Base-by-base conservation (phyloP, 805 yeast species). In the Wickerhamomyces sydowiorum region DNA sequence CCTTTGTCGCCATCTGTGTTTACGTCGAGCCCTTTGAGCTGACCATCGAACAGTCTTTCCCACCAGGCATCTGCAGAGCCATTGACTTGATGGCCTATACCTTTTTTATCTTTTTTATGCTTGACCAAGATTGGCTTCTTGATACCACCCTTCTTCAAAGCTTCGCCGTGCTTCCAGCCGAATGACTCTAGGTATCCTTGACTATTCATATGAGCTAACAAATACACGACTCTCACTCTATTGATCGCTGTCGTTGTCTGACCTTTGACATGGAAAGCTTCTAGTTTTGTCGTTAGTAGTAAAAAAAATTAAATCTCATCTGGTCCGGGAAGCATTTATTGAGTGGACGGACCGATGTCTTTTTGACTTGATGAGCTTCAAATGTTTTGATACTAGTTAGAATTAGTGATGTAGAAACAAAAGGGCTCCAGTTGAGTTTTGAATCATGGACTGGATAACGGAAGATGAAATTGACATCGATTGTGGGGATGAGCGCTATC, bases 41-140 rank as follows among this genome's bases (percentile, higher is more conserved):
- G 96, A 2, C 96, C 96, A 62, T 91, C 97, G 66, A 93, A 93
- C 36, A 91, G 70, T 49, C 86, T 74, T 51, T 91, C 99, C 99
- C 99, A 91, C 99, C 99, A 91, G 36, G 87, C 83, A 50, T 87
- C 93, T 39, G 79, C 82, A 9, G 70, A 66, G 20, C 75, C 73
- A 37, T 70, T 66, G 21, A 77, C 80, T 17, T 51, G 51, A 57
- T 84, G 82, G 0, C 99, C 99, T 21, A 91, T 70, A 9, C 99
- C 99, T 57, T 88, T 89, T 44, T 80, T 81, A 57, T 91, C 96
- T 52, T 80, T 82, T 64, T 93, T 89, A 57, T 91, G 97, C 50
- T 83, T 84, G 42, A 93, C 96, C 47, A 91, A 63, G 33, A 91
- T 79, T 0, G 99, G 98, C 52, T 80, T 86, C 53, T 74, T 79